These are phyloP conservation scores for Strigomonas oncopelti DNA, from an alignment of 208 protist species.

Conservation along the genomic window DNA sequence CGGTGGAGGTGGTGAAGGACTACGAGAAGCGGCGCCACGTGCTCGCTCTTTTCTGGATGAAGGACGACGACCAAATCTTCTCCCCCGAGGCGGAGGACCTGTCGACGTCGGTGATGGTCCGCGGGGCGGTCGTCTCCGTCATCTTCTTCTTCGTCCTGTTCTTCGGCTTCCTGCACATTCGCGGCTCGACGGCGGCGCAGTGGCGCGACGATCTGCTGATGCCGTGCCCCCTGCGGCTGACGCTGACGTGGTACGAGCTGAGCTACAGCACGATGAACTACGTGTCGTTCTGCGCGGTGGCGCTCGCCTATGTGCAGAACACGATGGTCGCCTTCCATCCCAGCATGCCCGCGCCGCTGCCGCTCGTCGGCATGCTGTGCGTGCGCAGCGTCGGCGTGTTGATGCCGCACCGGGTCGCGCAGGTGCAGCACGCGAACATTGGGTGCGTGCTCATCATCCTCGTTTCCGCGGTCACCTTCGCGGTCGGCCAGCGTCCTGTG, in stretches of 20 bases:
- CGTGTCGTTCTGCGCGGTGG: conserved; percentile 39
- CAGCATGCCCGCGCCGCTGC: conserved; percentile 42
- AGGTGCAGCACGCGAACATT: conserved; percentile 15
- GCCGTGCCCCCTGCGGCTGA: conserved; percentile 48
- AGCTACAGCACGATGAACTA: conserved; percentile 61
- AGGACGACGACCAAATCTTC: conserved; percentile 21
- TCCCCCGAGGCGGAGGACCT: conserved; percentile 24
- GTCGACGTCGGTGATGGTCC: conserved; percentile 28
- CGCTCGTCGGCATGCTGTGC: conserved; percentile 35
- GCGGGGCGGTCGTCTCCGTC: conserved; percentile 23
- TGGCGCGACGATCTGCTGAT: conserved; percentile 37
- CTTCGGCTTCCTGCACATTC: conserved; percentile 33
- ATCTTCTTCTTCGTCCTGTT: conserved; percentile 28
- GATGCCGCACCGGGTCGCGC: conserved; percentile 51
- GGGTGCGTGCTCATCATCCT: conserved; percentile 25
- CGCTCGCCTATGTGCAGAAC: conserved; percentile 42
- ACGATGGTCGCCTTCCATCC: conserved; percentile 61
- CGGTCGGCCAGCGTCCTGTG: conserved; percentile 6
- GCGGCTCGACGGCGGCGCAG: conserved; percentile 32
- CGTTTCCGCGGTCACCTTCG: conserved; percentile 8
- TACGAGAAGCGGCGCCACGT: conserved; percentile 29
- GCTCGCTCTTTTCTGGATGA: conserved; percentile 29
- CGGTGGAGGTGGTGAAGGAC: conserved; percentile 34
- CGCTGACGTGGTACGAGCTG: conserved; percentile 62
- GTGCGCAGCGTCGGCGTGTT: conserved; percentile 52